Evolutionary conservation across 2,329 filamentous ascomycete species (phyloP).

Genomic region (Fusarium sp.): DNA sequence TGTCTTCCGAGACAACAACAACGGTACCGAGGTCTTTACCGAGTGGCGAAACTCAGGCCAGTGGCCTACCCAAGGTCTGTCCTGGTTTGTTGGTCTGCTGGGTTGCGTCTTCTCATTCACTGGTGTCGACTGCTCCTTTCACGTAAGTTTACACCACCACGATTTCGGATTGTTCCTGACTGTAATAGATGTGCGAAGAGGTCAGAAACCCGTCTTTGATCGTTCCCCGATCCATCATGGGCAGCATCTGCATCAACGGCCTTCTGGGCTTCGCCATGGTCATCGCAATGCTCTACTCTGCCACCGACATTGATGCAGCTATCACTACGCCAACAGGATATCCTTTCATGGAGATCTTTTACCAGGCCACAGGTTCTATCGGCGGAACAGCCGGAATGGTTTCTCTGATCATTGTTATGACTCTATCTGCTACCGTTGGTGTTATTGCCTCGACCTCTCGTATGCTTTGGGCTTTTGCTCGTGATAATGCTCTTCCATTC

Average conservation of each 20-base stretch:
- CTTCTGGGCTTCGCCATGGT: conserved; percentile 42
- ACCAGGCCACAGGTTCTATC: conserved; percentile 42
- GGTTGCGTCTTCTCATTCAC: conserved; percentile 45
- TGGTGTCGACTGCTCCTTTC: conserved; percentile 46
- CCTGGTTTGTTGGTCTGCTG: conserved; percentile 44
- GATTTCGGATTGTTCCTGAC: not conserved
- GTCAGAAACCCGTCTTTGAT: conserved; percentile 41
- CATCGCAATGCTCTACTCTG: conserved; percentile 45
- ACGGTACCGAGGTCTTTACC: conserved; percentile 49
- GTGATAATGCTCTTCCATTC: conserved; percentile 42
- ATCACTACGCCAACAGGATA: conserved; percentile 42
- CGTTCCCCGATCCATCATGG: conserved; percentile 44
- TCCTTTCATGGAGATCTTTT: conserved; percentile 45
- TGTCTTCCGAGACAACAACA: conserved; percentile 48
- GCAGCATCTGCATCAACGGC: conserved; percentile 40
- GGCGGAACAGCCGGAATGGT: conserved; percentile 39
- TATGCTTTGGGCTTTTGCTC: conserved; percentile 44
- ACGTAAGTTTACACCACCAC: conserved; percentile 1
- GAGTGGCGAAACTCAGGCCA: conserved; percentile 45
- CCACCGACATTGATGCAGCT: conserved; percentile 41
- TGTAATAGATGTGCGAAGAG: conserved; percentile 42
- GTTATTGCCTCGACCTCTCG: conserved; percentile 45
- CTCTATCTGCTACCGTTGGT: conserved; percentile 41
- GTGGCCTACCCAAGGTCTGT: conserved; percentile 42
- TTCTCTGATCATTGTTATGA: conserved; percentile 42